These are phyloP conservation scores for Fusarium sp. DNA, from an alignment of 2,329 filamentous ascomycete species.

Conservation along the genomic window DNA sequence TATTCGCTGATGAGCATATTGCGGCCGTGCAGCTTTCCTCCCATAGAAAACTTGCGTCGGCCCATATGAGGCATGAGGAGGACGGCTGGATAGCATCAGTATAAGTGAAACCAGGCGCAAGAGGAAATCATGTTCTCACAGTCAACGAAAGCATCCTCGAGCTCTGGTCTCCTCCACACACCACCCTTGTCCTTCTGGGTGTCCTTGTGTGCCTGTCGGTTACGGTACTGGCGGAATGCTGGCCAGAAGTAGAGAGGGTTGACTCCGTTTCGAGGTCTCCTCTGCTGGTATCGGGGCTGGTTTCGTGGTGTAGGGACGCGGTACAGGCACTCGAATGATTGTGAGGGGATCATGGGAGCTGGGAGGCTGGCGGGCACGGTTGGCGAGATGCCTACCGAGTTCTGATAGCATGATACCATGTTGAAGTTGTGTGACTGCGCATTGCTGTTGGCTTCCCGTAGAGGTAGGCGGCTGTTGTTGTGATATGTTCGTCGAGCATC, in stretches of 20 bases:
- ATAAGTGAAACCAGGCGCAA: neutral
- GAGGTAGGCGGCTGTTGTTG: slow-evolving; percentile 56
- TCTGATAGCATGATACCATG: slow-evolving; percentile 59
- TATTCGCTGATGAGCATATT: slow-evolving; percentile 79
- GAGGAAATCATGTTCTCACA: slow-evolving; percentile 56
- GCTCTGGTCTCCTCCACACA: slow-evolving; percentile 62
- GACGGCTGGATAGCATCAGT: slow-evolving; percentile 62
- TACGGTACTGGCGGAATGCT: slow-evolving; percentile 73
- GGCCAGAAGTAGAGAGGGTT: slow-evolving; percentile 72
- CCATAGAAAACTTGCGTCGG: slow-evolving; percentile 73
- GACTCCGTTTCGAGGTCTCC: slow-evolving; percentile 52
- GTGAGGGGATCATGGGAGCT: slow-evolving; percentile 63
- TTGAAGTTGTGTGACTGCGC: slow-evolving; percentile 58
- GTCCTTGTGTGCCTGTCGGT: slow-evolving; percentile 72
- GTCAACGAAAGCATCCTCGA: slow-evolving; percentile 75
- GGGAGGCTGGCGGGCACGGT: slow-evolving; percentile 61
- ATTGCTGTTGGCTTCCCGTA: slow-evolving; percentile 65
- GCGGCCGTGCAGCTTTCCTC: slow-evolving; percentile 71
- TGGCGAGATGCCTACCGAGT: slow-evolving; percentile 55
- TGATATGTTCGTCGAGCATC: slow-evolving; percentile 57
- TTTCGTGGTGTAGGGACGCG: slow-evolving; percentile 53
- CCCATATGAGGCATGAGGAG: slow-evolving; percentile 74
- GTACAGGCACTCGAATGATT: slow-evolving; percentile 58
- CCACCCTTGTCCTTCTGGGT: slow-evolving; percentile 69
- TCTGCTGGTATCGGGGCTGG: slow-evolving; percentile 51